Conservation (phyloP, 495 filamentous ascomycete genomes). For the Penicillium cinerascens region DNA sequence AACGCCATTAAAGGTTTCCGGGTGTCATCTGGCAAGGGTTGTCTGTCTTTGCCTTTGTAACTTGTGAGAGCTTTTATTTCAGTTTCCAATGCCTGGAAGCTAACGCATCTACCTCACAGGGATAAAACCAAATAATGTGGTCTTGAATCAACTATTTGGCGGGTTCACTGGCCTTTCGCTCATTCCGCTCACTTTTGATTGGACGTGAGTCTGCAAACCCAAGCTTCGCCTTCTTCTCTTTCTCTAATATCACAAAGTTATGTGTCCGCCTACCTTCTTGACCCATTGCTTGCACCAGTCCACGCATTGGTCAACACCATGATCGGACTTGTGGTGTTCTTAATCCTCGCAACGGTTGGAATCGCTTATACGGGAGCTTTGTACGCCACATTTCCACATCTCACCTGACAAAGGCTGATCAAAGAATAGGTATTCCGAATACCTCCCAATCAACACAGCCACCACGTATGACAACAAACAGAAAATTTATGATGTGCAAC, state of each 20-base stretch:
- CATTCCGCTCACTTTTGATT: constrained; percentile 62
- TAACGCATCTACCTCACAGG: constrained; percentile 1
- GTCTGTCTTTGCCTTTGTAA: constrained; percentile 58
- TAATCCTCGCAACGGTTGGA: constrained; percentile 43
- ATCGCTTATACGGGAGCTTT: constrained; percentile 55
- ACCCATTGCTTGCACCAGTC: constrained; percentile 57
- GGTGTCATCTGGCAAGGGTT: constrained; percentile 57
- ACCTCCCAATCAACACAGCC: constrained; percentile 57
- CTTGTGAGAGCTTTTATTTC: constrained; percentile 36
- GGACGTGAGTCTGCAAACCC: constrained; percentile 39
- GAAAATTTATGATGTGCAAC: constrained; percentile 49
- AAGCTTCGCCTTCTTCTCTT: not conserved
- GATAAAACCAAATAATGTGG: constrained; percentile 54
- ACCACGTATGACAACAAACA: constrained; percentile 61
- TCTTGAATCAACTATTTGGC: constrained; percentile 61
- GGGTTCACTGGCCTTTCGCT: constrained; percentile 54
- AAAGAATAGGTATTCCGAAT: constrained; percentile 31
- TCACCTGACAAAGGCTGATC: not conserved
- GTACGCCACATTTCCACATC: constrained; percentile 27
- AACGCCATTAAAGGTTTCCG: constrained; percentile 39
- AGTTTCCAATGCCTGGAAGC: not conserved
- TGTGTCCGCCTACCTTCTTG: constrained; percentile 54
- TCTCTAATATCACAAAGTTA: constrained; percentile 18
- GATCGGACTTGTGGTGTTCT: constrained; percentile 57
- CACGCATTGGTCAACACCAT: constrained; percentile 56